Evolutionary conservation across 495 filamentous ascomycete species (phyloP), one percentile per base, ranked within the genome.

Genomic region (Penicillium verhagenii): DNA sequence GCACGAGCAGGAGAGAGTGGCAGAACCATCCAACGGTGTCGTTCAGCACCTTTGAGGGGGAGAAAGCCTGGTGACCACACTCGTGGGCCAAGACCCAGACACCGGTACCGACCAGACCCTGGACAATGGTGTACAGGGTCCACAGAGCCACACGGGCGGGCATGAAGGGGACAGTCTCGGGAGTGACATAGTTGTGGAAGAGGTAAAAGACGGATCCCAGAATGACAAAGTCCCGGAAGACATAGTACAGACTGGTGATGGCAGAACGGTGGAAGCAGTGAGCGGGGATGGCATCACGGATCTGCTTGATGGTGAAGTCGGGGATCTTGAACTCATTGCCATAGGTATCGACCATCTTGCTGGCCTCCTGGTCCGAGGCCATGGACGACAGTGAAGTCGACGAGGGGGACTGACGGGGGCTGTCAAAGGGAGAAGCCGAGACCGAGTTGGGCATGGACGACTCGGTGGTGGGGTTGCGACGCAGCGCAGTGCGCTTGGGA

Each of bases 341-440:
- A 55, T 84, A 81, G 40, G 82, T 83, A 59, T 88, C 83, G 23
- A 84, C 59, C 67, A 92, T 82, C 71, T 84, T 85, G 71, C 75
- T 58, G 37, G 28, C 31, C 24, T 76, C 73, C 43, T 58, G 57
- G 2, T 75, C 75, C 13, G 91, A 94, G 42, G 83, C 84, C 74
- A 96, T 78, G 39, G 93, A 97, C 25, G 93, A 96, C 47, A 96
- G 81, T 3, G 93, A 96, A 5, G 94, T 95, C 19, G 88, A 88
- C 8, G 92, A 96, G 18, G 90, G 83, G 10, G 91, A 95, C 33
- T 83, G 84, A 29, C 80, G 78, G 48, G 91, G 91, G 49, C 85
- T 87, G 61, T 86, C 82, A 38, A 79, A 66, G 6, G 87, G 87
- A 10, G 89, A 91, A 33, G 76, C 80, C 31, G 83, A 74, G 40